Conservation (phyloP, 208 protist genomes). For the Acanthamoeba castellanii region DNA sequence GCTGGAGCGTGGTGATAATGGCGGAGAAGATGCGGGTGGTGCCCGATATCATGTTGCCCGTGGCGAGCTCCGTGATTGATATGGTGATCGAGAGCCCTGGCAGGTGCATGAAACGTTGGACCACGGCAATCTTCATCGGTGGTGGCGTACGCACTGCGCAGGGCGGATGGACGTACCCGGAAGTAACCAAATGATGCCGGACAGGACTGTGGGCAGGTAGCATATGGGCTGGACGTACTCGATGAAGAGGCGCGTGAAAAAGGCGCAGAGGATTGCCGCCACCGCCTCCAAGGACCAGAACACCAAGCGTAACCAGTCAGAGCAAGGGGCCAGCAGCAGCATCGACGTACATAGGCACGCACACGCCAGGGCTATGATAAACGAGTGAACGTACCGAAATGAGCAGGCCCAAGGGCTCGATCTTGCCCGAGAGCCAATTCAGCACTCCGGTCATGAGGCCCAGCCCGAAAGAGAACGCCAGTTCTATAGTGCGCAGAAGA, state of each 20-base stretch:
- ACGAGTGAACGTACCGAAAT: background rate
- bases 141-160: background rate
- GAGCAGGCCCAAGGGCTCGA: slow-evolving; percentile 36
- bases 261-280: slow-evolving; percentile 8
- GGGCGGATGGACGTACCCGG: background rate
- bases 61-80: slow-evolving; percentile 40
- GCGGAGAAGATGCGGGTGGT: slow-evolving; percentile 58
- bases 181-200: slow-evolving; percentile 27
- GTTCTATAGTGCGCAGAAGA: background rate
- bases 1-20: slow-evolving; percentile 54
- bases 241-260: slow-evolving; percentile 36
- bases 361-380: background rate
- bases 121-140: background rate
- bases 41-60: slow-evolving; percentile 62
- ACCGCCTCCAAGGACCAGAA: background rate
- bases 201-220: slow-evolving; percentile 22
- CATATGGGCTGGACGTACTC: slow-evolving; percentile 43
- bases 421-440: background rate
- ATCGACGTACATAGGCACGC: no score
- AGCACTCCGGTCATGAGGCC: slow-evolving; percentile 1
- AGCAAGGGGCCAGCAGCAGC: no score
- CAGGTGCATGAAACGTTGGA: background rate
- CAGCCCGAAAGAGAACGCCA: background rate
- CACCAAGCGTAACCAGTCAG: no score
- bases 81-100: slow-evolving; percentile 53